Percentiles rank a stretch among this genome's conserved stretches.
These are phyloP conservation scores for Sanghuangporus weigelae DNA, from an alignment of 1,284 basidiomycete genomes.

Conservation along the genomic window DNA sequence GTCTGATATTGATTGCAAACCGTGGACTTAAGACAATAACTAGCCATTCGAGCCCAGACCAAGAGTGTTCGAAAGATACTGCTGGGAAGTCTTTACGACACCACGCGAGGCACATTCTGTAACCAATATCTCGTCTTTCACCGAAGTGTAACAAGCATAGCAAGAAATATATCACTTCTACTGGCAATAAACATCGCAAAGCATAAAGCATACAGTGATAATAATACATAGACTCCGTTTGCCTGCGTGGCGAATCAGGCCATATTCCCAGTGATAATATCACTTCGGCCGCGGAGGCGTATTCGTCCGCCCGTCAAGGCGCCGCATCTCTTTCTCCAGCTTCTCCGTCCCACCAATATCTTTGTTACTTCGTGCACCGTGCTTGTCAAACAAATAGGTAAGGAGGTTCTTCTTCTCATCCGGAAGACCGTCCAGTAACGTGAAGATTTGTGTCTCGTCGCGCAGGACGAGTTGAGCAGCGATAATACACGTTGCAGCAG, in stretches of 20 bases:
- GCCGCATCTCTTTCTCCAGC: conserved; percentile 69
- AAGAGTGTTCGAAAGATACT: too few relatives aligned
- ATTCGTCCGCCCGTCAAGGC: conserved; percentile 69
- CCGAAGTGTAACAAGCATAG: too few relatives aligned
- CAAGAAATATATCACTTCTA: too few relatives aligned
- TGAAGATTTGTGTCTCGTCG: conserved; percentile 76
- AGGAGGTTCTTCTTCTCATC: conserved; percentile 84
- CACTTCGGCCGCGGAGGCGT: conserved; percentile 41
- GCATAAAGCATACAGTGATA: not conserved
- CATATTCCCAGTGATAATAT: not conserved
- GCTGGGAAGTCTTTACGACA: too few relatives aligned
- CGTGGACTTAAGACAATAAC: too few relatives aligned
- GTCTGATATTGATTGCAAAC: too few relatives aligned
- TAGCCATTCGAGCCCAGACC: too few relatives aligned
- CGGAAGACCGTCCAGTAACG: conserved; percentile 69
- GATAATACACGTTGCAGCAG: conserved; percentile 74
- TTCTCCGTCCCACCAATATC: conserved; percentile 47
- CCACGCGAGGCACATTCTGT: too few relatives aligned
- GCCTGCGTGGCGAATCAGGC: too few relatives aligned
- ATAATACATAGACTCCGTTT: conserved; percentile 7
- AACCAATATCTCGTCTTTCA: too few relatives aligned
- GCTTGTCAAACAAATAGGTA: conserved; percentile 82
- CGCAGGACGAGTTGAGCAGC: conserved; percentile 73
- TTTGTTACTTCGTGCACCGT: conserved; percentile 51
- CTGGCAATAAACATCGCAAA: too few relatives aligned